Base-by-base conservation (phyloP, 2,329 filamentous ascomycete genomes). In the Botrytis cinerea region DNA sequence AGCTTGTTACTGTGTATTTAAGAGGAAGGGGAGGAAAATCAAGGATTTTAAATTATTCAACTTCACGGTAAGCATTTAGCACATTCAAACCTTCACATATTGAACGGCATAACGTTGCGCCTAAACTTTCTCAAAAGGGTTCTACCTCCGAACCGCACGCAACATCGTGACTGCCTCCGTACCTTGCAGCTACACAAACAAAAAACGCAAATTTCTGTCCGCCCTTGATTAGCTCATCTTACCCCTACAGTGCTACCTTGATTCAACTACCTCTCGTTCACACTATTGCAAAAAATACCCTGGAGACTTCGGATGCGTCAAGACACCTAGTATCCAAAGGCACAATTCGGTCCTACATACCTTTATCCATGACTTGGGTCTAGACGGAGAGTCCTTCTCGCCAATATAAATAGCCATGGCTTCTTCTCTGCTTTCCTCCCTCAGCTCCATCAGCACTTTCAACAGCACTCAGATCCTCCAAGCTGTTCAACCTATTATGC, bases 401-500 rank as follows among this genome's bases (percentile, higher is more conserved):
- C 70, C 63, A 69, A 74, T 78, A 79, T 78, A 79, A 76, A 76
- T 76, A 74, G 73, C 71, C 64, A 77, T 78, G 77, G 75, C 76
- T 57, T n/a, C 72, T 70, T 73, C 71, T 71, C 72, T 74, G 20
- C n/a, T 74, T 73, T 74, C 75, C 38, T n/a, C 48, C 59, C 45
- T 77, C 75, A 76, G 76, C 72, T 61, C 71, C 61, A 74, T 73
- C 73, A 69, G 68, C 61, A 73, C 72, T 67, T 68, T 76, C 73
- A 80, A 78, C 70, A 62, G 77, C 66, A 75, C 76, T 38, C 64
- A 73, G 8, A 43, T 72, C 48, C 51, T 69, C 22, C 46, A 63
- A 22, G 61, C 76, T 68, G 48, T 69, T 60, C 73, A 78, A 75
- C 83, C 84, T 77, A 82, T 86, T 79, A 87, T 88, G 86, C 83